Evolutionary conservation across 73 alveolate species (phyloP), one percentile per base, ranked within the genome.

Genomic region (Uronychia binucleata): DNA sequence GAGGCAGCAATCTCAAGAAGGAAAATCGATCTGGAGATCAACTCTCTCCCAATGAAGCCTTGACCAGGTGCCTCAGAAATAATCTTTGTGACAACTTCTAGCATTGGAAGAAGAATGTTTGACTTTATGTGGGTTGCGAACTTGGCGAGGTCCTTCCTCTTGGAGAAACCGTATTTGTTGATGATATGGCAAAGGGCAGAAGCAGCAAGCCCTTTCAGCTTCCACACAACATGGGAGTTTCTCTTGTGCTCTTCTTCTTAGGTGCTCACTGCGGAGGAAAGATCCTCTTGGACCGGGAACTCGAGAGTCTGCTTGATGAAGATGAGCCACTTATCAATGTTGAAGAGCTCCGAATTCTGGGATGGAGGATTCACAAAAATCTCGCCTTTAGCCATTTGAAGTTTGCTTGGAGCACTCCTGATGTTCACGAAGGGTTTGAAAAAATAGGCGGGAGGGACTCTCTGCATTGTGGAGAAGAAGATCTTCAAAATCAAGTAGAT

Each of bases 111-210:
- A 46, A 46, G 67, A 19, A 46, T 19, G 67, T 46, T 46, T 11
- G 5, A 5, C 19, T 46, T 19, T 19, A 46, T 11, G 19, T 46
- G 67, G n/a, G 5, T 46, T 46, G 67, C 67, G 5, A 46, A 11
- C 67, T 46, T 46, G 67, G 67, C 67, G 19, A 46, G 67, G 67
- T 46, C 67, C 67, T 46, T 46, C 67, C 19, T 46, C 67, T 46
- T 46, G 5, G 19, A 5, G 5, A 46, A 46, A 46, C 67, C 5
- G 67, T 46, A 46, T 46, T 19, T 46, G 5, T 19, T 46, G 67
- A 46, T 11, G 67, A 46, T 46, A 5, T 46, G 5, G 67, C n/a
- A 11, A 46, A 19, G 19, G 67, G 19, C 19, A 11, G 5, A 19
- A 46, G 19, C 19, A 19, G 67, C 5, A 19, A 46, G 5, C 5